Conservation (phyloP, 1,139 yeast genomes). For the Pichia sp. region DNA sequence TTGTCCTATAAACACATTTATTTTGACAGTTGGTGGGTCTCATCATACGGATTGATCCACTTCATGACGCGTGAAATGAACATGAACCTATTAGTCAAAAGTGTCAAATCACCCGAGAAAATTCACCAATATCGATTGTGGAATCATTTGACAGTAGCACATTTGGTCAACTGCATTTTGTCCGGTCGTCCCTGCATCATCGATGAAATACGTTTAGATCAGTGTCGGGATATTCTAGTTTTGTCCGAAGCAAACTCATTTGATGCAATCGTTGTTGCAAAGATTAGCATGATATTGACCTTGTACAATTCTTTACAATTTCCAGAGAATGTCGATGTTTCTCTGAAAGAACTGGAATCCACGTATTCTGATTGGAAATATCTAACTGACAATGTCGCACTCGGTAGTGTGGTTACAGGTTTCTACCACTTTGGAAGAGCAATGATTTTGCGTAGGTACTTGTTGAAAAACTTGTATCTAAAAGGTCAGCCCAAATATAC, state of each 20-base stretch:
- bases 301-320: conserved; percentile 59
- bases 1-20: conserved; percentile 43
- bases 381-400: conserved; percentile 21
- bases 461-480: conserved; percentile 16
- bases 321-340: conserved; percentile 24
- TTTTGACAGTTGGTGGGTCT: conserved; percentile 59
- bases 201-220: conserved; percentile 59
- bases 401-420: conserved; percentile 18
- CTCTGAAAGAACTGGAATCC: conserved; percentile 24
- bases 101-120: conserved; percentile 23
- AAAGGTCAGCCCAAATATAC: conserved; percentile 14
- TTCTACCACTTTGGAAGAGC: conserved; percentile 21
- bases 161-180: conserved; percentile 60
- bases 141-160: conserved; percentile 71
- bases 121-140: conserved; percentile 51
- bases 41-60: conserved; percentile 56
- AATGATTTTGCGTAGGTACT: conserved; percentile 25
- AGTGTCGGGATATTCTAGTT: conserved; percentile 60
- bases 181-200: conserved; percentile 71
- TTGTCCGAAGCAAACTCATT: conserved; percentile 66
- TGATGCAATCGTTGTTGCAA: conserved; percentile 80
- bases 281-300: conserved; percentile 57
- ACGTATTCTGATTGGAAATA: conserved; percentile 26
- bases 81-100: conserved; percentile 29
- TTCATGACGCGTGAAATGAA: conserved; percentile 46